Conservation (phyloP, 2,329 filamentous ascomycete species). For the Aspergillus proliferans region DNA sequence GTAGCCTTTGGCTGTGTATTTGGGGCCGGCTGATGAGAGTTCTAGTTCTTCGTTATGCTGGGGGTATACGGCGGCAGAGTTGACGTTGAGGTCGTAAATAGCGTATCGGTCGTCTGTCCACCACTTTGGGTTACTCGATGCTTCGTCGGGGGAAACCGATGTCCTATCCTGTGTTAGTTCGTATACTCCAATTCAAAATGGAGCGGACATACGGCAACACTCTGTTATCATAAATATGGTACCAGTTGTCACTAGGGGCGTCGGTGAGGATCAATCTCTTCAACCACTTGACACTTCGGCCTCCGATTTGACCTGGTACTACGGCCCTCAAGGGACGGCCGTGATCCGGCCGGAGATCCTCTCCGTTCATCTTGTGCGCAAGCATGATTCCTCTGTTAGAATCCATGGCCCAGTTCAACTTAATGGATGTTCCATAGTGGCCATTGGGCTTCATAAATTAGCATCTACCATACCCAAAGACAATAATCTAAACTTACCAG, state of each 20-base stretch:
- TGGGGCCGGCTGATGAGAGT: slow-evolving; percentile 43
- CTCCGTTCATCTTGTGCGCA: slow-evolving; percentile 86
- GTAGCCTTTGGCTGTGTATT: slow-evolving; percentile 69
- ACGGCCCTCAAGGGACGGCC: slow-evolving; percentile 76
- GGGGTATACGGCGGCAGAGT: slow-evolving; percentile 75
- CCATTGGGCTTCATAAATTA: slow-evolving; percentile 61
- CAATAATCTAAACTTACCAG: slow-evolving; percentile 40
- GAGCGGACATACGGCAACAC: slow-evolving; percentile 59
- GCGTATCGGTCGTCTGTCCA: slow-evolving; percentile 89
- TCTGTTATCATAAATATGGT: slow-evolving; percentile 89
- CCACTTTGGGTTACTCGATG: slow-evolving; percentile 64
- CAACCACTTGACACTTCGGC: slow-evolving; percentile 88
- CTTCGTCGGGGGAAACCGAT: slow-evolving; percentile 74
- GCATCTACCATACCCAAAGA: background rate
- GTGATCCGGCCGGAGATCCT: slow-evolving; percentile 72
- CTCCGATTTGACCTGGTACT: slow-evolving; percentile 86
- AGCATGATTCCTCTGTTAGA: slow-evolving; percentile 77
- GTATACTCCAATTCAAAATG: background rate
- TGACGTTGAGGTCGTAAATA: slow-evolving; percentile 86
- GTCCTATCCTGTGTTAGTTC: slow-evolving; percentile 43
- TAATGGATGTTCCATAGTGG: slow-evolving; percentile 80
- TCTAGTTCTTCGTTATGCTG: slow-evolving; percentile 66
- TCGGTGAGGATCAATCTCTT: slow-evolving; percentile 73
- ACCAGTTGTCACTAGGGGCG: slow-evolving; percentile 83
- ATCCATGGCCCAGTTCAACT: slow-evolving; percentile 83